Percentiles rank a stretch among this genome's conserved stretches.
Evolutionary conservation across 208 protist genomes (phyloP).

Genomic region (Willaertia magna): DNA sequence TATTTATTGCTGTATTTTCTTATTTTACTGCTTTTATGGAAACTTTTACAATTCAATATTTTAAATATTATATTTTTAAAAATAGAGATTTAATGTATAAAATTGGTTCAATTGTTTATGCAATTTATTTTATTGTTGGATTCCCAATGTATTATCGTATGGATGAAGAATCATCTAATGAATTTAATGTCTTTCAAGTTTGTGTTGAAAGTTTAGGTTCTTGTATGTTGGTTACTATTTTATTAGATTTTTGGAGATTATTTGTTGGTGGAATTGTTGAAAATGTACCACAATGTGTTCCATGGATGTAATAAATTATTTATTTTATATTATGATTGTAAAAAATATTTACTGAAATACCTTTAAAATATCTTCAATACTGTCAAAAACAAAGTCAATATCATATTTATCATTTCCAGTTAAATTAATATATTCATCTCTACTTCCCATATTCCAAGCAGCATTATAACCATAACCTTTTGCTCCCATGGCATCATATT

Average conservation of each 20-base stretch:
- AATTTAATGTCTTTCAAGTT: conserved; percentile 20
- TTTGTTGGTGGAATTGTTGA: conserved; percentile 25
- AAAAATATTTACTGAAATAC: background rate
- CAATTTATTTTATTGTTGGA: conserved; percentile 43
- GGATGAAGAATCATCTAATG: conserved; percentile 29
- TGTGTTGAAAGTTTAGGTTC: conserved; percentile 27
- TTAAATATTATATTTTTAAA: conserved; percentile 38
- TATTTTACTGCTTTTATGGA: conserved; percentile 48
- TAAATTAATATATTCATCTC: background rate
- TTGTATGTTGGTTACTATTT: conserved; percentile 37
- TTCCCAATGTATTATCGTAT: conserved; percentile 44
- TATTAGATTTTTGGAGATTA: conserved; percentile 43
- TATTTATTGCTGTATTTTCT: conserved; percentile 27
- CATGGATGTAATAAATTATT: background rate
- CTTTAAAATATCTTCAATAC: background rate
- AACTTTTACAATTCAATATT: conserved; percentile 34
- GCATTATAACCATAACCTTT: background rate
- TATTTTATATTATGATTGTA: background rate
- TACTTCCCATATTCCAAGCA: background rate
- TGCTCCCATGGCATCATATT: background rate
- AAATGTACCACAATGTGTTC: background rate
- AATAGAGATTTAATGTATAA: conserved; percentile 38
- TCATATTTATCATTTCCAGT: background rate
- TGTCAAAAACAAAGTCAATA: background rate
- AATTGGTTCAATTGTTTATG: conserved; percentile 38